A percentile compares a stretch with the other conserved stretches of the same genome.
phyloP scores from a whole-genome alignment of 305 asterid genomes.

The Solanum hybrid region DNA sequence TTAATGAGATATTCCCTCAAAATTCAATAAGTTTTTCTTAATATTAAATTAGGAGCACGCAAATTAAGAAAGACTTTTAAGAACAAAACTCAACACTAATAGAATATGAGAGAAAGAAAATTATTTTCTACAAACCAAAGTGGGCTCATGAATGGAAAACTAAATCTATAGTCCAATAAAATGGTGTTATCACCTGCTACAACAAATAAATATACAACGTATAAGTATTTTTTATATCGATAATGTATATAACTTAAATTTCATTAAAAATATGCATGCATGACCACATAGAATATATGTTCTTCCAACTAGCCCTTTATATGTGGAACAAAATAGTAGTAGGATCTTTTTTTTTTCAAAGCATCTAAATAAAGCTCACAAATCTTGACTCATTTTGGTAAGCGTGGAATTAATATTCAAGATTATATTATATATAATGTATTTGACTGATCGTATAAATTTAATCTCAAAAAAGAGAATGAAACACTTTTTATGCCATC shows the following conservation, averaged over 20 bases:
- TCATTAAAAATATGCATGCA: neutral
- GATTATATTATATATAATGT: neutral
- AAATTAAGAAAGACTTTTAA: neutral
- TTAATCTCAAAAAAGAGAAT: neutral
- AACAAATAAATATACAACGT: neutral
- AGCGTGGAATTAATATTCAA: neutral
- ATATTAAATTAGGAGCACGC: neutral
- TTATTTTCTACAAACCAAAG: neutral
- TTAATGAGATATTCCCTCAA: neutral
- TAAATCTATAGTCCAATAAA: neutral
- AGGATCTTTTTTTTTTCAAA: neutral
- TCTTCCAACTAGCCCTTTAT: neutral
- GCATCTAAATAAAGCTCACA: conserved; percentile 23
- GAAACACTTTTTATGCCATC: neutral
- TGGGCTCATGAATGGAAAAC: neutral
- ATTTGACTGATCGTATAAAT: neutral
- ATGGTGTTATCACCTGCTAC: neutral
- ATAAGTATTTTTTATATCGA: neutral
- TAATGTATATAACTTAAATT: neutral
- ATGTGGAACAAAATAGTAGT: neutral
- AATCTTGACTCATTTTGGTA: neutral
- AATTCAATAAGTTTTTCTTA: neutral
- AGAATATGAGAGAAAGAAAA: neutral
- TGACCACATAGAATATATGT: neutral
- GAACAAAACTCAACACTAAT: neutral